Evolutionary conservation across 192 early-diverging fungal species (phyloP).

Genomic region (Dissophora ornata): DNA sequence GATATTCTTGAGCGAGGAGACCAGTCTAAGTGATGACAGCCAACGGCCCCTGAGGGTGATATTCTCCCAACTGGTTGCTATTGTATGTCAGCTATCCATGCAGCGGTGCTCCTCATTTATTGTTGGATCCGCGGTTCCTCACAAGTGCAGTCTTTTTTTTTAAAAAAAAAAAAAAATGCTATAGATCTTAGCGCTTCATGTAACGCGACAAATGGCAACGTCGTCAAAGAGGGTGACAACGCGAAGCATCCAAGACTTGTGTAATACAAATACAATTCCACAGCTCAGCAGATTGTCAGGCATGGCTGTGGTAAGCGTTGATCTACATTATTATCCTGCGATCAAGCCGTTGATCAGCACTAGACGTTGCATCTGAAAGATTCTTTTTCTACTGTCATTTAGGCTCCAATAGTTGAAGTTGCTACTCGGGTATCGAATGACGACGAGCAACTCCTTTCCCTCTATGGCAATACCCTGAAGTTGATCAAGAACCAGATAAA

Average conservation of each 20-base stretch:
- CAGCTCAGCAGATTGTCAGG: neutral
- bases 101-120: no score
- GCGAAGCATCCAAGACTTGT: neutral
- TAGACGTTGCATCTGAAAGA: no score
- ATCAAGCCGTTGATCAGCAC: no score
- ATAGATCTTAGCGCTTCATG: slow-evolving; percentile 1
- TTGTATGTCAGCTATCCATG: no score
- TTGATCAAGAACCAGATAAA: neutral
- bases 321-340: no score
- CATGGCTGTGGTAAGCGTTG: no score
- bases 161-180: no score
- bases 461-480: slow-evolving; percentile 16
- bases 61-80: slow-evolving; percentile 18
- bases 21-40: neutral
- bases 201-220: neutral
- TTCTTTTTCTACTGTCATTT: no score
- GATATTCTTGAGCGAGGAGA: slow-evolving; percentile 1
- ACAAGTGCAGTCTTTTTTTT: no score
- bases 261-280: slow-evolving; percentile 10
- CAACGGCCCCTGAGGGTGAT: neutral
- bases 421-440: slow-evolving; percentile 2
- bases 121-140: no score
- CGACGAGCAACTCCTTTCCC: neutral
- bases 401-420: slow-evolving; percentile 15
- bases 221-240: neutral